These are phyloP conservation scores for Mycothermus thermophilus DNA, from an alignment of 495 filamentous ascomycete species.

Conservation along the genomic window DNA sequence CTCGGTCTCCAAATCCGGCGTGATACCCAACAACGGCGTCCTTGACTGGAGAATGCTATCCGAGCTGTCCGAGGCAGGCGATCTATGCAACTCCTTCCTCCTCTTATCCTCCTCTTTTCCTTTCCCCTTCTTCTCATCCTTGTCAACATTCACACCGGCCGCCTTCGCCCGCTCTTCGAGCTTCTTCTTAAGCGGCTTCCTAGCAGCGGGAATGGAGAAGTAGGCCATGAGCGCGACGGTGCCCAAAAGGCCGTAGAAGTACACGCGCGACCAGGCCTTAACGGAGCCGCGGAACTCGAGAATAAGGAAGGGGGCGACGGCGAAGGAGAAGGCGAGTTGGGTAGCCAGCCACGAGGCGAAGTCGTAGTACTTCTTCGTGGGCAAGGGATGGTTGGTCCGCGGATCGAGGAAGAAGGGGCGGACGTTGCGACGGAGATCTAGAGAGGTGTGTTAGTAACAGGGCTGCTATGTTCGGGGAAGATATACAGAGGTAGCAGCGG, in stretches of 20 bases:
- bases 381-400: slow-evolving; percentile 45
- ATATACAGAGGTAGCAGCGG: not conserved
- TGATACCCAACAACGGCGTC: slow-evolving; percentile 61
- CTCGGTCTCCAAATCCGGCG: slow-evolving; percentile 61
- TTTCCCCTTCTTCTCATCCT: slow-evolving; percentile 3
- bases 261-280: slow-evolving; percentile 67
- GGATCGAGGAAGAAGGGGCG: slow-evolving; percentile 88
- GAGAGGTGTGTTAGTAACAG: slow-evolving; percentile 7
- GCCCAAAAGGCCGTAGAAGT: slow-evolving; percentile 70
- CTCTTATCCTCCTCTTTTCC: slow-evolving; percentile 4
- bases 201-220: slow-evolving; percentile 62
- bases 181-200: slow-evolving; percentile 40
- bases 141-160: slow-evolving; percentile 1
- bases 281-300: slow-evolving; percentile 54
- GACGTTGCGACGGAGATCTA: slow-evolving; percentile 76
- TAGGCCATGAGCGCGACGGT: slow-evolving; percentile 51
- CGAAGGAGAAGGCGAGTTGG: slow-evolving; percentile 72
- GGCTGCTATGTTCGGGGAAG: too few relatives aligned
- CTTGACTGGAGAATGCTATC: slow-evolving; percentile 21
- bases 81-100: slow-evolving; percentile 3
- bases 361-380: slow-evolving; percentile 78
- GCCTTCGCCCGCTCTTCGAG: slow-evolving; percentile 39
- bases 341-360: slow-evolving; percentile 64
- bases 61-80: slow-evolving; percentile 13
- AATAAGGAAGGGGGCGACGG: slow-evolving; percentile 68